Conservation (phyloP, 257 asterid species). For the Petrea volubilis region DNA sequence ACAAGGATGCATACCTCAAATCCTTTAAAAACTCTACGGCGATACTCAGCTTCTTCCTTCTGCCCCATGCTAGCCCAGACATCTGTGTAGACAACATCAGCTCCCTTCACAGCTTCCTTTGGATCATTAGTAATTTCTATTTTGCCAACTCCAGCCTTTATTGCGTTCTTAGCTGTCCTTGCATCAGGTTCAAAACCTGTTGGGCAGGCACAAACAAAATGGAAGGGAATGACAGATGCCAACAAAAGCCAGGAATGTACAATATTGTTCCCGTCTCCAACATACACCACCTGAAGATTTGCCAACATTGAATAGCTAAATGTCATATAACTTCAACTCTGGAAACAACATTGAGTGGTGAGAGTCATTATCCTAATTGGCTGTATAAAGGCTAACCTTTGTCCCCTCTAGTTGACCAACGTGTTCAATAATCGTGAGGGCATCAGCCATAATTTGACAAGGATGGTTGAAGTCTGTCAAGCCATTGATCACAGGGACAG, state of each 20-base stretch:
- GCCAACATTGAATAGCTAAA: slow-evolving; percentile 13
- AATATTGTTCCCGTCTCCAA: slow-evolving; percentile 96
- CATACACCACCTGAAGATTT: slow-evolving; percentile 77
- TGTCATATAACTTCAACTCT: slow-evolving; percentile 18
- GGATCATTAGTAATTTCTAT: slow-evolving; percentile 81
- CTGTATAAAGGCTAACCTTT: slow-evolving; percentile 51
- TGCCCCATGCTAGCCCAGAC: slow-evolving; percentile 99
- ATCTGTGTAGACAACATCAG: slow-evolving; percentile 93
- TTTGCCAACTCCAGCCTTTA: slow-evolving; percentile 75
- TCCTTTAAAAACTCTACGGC: slow-evolving; percentile 79
- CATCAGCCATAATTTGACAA: slow-evolving; percentile 99
- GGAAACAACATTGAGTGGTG: neutral
- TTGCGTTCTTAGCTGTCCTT: slow-evolving; percentile 63
- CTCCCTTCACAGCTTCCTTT: slow-evolving; percentile 90
- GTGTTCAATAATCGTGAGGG: slow-evolving; percentile 89
- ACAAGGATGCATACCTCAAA: slow-evolving; percentile 71
- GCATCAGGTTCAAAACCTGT: slow-evolving; percentile 85
- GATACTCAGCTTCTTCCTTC: slow-evolving; percentile 95
- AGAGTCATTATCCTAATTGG: slow-evolving; percentile 2
- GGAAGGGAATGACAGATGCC: slow-evolving; percentile 88
- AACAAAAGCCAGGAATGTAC: slow-evolving; percentile 92
- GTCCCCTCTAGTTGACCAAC: slow-evolving; percentile 86
- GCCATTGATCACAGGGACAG: slow-evolving; percentile 92
- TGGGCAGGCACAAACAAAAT: slow-evolving; percentile 92
- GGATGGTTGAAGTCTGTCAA: slow-evolving; percentile 95